Evolutionary conservation across 2,329 filamentous ascomycete species (phyloP).

Genomic region (Botrytis porri): DNA sequence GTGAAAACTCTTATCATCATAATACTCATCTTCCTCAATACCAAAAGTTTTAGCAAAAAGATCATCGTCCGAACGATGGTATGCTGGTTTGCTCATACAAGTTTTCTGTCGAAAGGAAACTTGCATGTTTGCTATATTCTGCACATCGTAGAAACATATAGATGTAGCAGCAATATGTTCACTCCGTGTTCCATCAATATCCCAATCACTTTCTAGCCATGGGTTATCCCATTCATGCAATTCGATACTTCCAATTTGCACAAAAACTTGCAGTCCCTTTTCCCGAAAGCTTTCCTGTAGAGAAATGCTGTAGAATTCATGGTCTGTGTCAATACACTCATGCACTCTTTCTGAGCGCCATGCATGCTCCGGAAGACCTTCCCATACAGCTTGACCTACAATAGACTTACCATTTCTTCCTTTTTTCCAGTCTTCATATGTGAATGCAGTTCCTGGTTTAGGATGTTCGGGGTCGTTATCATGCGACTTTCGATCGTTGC

Average conservation of each 20-base stretch:
- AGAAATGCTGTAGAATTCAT: background rate
- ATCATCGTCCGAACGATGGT: background rate
- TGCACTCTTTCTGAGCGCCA: background rate
- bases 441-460: background rate
- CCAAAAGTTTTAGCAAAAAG: background rate
- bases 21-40: background rate
- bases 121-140: background rate
- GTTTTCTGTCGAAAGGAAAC: background rate
- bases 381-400: background rate
- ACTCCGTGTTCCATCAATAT: background rate
- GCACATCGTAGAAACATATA: background rate
- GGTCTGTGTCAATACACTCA: background rate
- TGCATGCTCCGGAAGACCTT: background rate
- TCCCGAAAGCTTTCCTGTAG: background rate
- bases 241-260: background rate
- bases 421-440: background rate
- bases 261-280: background rate
- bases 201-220: background rate
- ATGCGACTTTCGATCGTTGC: background rate
- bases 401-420: background rate
- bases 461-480: background rate
- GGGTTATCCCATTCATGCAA: background rate
- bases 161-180: background rate
- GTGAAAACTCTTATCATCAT: background rate
- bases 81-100: background rate